Evolutionary conservation across 2,329 filamentous ascomycete genomes (phyloP).

Genomic region (Microascus cirrosus): DNA sequence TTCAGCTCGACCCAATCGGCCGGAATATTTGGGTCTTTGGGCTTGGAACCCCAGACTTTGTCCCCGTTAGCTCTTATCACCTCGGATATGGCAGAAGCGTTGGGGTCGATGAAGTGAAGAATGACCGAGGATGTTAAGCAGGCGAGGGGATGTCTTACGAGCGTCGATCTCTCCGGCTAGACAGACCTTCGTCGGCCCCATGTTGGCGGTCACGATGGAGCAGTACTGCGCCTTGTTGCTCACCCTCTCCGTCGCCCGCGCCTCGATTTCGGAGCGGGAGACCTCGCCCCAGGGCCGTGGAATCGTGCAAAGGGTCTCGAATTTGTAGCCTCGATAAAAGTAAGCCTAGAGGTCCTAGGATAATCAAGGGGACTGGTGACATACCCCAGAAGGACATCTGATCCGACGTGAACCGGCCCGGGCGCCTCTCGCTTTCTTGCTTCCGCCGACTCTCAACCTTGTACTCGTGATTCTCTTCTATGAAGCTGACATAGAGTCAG

Average conservation of each 20-base stretch:
- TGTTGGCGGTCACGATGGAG: conserved; percentile 79
- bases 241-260: conserved; percentile 57
- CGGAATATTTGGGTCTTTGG: conserved; percentile 48
- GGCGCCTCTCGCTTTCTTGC: conserved; percentile 34
- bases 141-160: conserved; percentile 36
- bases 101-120: background rate
- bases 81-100: background rate
- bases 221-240: conserved; percentile 94
- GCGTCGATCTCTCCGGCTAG: conserved; percentile 92
- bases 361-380: conserved; percentile 6
- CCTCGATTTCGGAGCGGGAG: conserved; percentile 67
- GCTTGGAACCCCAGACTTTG: conserved; percentile 78
- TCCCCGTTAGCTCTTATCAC: background rate
- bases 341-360: background rate
- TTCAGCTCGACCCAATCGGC: conserved; percentile 95
- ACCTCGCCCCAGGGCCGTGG: conserved; percentile 64
- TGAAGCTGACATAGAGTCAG: conserved; percentile 47
- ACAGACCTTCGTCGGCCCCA: conserved; percentile 64
- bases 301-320: conserved; percentile 75
- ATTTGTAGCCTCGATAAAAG: conserved; percentile 71
- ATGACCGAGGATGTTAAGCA: background rate
- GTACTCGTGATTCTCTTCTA: conserved; percentile 78
- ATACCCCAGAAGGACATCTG: conserved; percentile 89
- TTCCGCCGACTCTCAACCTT: conserved; percentile 51
- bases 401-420: conserved; percentile 48